Evolutionary conservation across 1,284 basidiomycete species (phyloP), one percentile per base, ranked within the genome.

Genomic region (Trametes polyzona): DNA sequence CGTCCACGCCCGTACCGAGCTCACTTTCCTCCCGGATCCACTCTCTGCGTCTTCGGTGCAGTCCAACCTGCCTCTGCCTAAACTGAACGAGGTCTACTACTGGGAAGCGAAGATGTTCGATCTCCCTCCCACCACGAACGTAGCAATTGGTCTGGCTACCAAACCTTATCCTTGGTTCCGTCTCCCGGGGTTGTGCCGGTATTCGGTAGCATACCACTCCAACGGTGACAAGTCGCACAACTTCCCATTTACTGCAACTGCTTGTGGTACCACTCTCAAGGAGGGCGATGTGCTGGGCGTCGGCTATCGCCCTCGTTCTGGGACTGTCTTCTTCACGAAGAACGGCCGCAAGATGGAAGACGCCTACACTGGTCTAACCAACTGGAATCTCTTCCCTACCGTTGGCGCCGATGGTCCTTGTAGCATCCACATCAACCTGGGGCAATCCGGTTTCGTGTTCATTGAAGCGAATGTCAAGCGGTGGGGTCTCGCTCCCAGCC

Each of bases 391-490:
- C 10, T 98, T 98, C 80, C 95, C 95, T 41, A 95, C 93, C 40
- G 87, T 98, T 54, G 95, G 95, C 51, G 93, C 95, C 14, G 93
- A 96, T 70, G 95, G 95, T 0, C 92, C 95, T 5, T 96, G 93
- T 70, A 95, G 90, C 56, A 86, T 98, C 2, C 96, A 98, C 68
- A 91, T 97, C 69, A 98, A 98, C 72, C 83, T 98, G 16, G 96
- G 95, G 12, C 95, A 98, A 73, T 90, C 93, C 14, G 95, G 95
- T 1, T 98, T 98, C 69, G 95, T 98, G 35, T 98, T 96, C 68
- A 97, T 98, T 67, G 95, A 98, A 75, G 95, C 95, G 30, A 97
- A 98, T 71, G 96, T 98, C 58, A 98, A 98, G 82, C 97, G 97
- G 73, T 98, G 95, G 96, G 95, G 95, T 21, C 76, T 98, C 33